Base-by-base conservation (phyloP, 163 green algal species). In the Chlamydomonas reinhardtii region DNA sequence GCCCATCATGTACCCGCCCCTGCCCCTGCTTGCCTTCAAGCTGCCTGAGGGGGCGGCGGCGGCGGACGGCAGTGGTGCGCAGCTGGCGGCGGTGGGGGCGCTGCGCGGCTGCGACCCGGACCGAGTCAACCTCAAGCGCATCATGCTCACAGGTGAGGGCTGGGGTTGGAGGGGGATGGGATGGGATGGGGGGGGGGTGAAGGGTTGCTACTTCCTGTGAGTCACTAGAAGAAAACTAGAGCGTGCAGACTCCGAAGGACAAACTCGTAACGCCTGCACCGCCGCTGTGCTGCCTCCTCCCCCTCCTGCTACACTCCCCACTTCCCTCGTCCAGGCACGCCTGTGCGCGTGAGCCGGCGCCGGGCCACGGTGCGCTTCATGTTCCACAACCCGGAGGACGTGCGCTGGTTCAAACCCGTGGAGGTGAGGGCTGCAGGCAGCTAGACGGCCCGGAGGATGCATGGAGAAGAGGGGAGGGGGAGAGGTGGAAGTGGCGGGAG, bases 341-440 rank as follows among this genome's bases (percentile, higher is more conserved):
- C 97, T 0, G 91, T 97, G 29, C 96, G 95, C 52, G 96, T 98
- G 66, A 94, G 99, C 92, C 99, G 99, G 91, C 94, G 92, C 72
- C 98, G 98, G 76, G 97, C 96, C 17, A 95, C 98, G 22, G 96
- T 99, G 74, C 91, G 93, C 16, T 98, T 95, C 90, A 99, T 99
- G 98, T 99, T 99, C 91, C 94, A 98, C 92, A 95, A 95, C 81
- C 94, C 97, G 0, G 97, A 98, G n/a, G 98, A 99, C 90, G 91
- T 99, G 31, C 89, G 93, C 32, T 98, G 96, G 96, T 98, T 98
- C 91, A 91, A 88, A 32, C 96, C 96, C 17, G 83, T 96, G 69
- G 96, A 98, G 78, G 78, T 85, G 66, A 5, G 78, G 62, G 2
- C 9, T 0, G 19, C 16, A 14, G 68, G 62, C 17, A 24, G 17